These are phyloP conservation scores for Pseudotsuga menziesii DNA, from an alignment of 75 land plant genomes.

Conservation along the genomic window DNA sequence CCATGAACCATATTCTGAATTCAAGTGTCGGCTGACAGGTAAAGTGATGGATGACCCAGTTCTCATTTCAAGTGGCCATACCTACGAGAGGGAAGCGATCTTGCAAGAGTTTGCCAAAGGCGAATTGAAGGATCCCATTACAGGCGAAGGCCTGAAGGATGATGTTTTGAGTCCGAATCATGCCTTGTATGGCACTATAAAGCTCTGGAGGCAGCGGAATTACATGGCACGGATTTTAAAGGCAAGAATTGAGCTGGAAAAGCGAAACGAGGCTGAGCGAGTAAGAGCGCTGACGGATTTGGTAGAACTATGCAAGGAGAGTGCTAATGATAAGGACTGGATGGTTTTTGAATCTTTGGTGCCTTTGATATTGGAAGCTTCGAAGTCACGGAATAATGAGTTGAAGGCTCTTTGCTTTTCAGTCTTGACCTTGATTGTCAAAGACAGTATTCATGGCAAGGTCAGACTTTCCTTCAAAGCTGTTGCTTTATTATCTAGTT, in stretches of 20 bases:
- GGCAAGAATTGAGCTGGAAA: slow-evolving; percentile 11
- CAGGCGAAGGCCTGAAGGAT: slow-evolving; percentile 17
- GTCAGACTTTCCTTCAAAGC: not conserved
- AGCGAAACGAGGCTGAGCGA: not conserved
- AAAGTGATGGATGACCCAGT: slow-evolving; percentile 28
- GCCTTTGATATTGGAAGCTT: slow-evolving; percentile 6
- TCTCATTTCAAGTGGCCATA: slow-evolving; percentile 6
- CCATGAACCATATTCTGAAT: slow-evolving; percentile 13
- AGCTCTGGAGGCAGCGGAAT: slow-evolving; percentile 24
- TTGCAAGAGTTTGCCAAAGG: slow-evolving; percentile 14
- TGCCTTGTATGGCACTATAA: slow-evolving; percentile 16
- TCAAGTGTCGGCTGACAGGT: slow-evolving; percentile 19
- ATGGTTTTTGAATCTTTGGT: slow-evolving; percentile 17
- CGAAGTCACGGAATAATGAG: slow-evolving; percentile 8
- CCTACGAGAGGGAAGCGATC: slow-evolving; percentile 23
- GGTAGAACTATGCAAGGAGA: slow-evolving; percentile 16
- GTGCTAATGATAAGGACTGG: slow-evolving; percentile 17
- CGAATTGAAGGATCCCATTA: slow-evolving; percentile 15
- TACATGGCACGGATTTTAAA: slow-evolving; percentile 18
- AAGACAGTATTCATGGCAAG: slow-evolving; percentile 11
- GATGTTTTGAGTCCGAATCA: slow-evolving; percentile 13
- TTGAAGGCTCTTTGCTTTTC: slow-evolving; percentile 8
- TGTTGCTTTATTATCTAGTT: not conserved
- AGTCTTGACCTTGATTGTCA: slow-evolving; percentile 9
- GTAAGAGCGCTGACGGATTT: slow-evolving; percentile 6